Base-by-base conservation (phyloP, 2,329 filamentous ascomycete species). In the Plenodomus lindquistii region DNA sequence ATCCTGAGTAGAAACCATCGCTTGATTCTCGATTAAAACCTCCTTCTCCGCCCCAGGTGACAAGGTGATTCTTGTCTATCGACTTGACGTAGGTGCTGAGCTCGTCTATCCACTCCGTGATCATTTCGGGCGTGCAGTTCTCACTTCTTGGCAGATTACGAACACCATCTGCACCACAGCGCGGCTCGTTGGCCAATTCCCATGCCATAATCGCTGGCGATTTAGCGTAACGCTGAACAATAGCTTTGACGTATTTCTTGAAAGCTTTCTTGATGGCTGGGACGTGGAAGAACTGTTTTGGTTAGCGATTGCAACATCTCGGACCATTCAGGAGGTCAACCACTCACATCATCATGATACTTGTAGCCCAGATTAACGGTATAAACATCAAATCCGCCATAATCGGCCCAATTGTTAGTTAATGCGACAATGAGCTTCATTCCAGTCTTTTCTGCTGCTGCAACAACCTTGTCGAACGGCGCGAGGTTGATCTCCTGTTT, bases 321-420 rank as follows among this genome's bases (percentile, higher is more conserved):
- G 24, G 9, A 13, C 2, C 3, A 16, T 8, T n/a, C 13, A 4
- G 15, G 5, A 17, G 42, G 18, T 10, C 18, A 24, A n/a, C 18
- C 19, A 46, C 52, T 44, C 21, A 60, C 57, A 81, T 80, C 78
- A 47, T 81, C 78, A 48, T 81, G 79, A 38, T 80, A 81, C 19
- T 69, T 67, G 1, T 77, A 77, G 0, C 80, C 79, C 0, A 81
- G 73, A 48, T 83, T 81, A n/a, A 78, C 73, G 0, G 80, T 83
- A 52, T 82, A 84, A 0, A 82, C 77, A 27, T 82, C 80, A 79
- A 82, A 82, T n/a, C 81, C 81, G 16, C 81, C 80, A 42, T 83
- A 83, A 45, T 83, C 80, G 5, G 79, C 80, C 81, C 81, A 84
- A 43, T 82, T 82, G 67, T 83, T 84, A 0, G 79, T 82, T 48